phyloP scores from a whole-genome alignment of 495 filamentous ascomycete species.

The Staphylotrichum longicolle region DNA sequence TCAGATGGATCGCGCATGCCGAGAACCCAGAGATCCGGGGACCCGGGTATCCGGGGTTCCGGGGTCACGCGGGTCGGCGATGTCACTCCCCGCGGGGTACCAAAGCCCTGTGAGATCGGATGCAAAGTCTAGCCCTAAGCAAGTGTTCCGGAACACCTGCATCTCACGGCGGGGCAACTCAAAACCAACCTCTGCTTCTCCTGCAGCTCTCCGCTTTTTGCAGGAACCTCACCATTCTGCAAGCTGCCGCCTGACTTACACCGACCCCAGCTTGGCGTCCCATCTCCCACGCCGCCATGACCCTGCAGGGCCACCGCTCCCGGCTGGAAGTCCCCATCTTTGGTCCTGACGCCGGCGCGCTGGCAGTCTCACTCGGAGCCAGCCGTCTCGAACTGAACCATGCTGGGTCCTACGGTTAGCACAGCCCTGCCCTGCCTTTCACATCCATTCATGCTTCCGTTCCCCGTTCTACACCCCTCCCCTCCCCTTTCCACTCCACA shows the following conservation, averaged over 20 bases:
- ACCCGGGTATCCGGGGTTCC: background rate
- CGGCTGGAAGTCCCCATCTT: slow-evolving; percentile 46
- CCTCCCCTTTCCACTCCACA: no score
- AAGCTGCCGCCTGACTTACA: no score
- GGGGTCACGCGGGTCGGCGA: slow-evolving; percentile 1
- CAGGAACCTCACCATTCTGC: no score
- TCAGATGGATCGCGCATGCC: slow-evolving; percentile 7
- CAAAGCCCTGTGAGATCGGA: background rate
- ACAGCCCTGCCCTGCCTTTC: background rate
- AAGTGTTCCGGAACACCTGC: no score
- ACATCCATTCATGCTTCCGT: background rate
- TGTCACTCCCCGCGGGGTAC: slow-evolving; percentile 1
- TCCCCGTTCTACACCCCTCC: no score
- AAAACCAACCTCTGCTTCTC: no score
- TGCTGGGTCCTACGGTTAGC: slow-evolving; percentile 37
- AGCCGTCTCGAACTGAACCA: slow-evolving; percentile 44
- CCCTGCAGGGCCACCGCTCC: background rate
- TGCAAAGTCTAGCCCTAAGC: no score
- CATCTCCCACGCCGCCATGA: no score
- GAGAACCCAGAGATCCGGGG: background rate
- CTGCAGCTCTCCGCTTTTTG: no score
- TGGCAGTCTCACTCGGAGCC: slow-evolving; percentile 32
- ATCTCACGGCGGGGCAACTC: no score
- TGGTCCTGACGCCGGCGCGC: slow-evolving; percentile 27
- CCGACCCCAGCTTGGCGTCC: no score